Percentiles rank a stretch among this genome's conserved stretches.
phyloP scores from a whole-genome alignment of 805 yeast genomes.

The Sugiyamaella qingdaonensis region DNA sequence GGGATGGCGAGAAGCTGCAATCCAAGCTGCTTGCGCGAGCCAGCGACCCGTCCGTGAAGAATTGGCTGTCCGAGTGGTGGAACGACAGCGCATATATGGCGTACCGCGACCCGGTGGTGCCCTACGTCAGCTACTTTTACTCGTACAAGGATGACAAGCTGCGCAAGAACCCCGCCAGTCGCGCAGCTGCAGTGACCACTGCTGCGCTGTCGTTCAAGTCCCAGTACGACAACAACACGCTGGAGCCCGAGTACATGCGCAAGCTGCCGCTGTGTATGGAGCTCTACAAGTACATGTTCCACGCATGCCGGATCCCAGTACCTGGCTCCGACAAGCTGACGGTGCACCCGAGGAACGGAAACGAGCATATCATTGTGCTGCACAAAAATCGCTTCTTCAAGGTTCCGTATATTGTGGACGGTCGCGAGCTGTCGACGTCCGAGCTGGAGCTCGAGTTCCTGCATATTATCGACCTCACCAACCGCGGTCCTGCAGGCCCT shows the following conservation, averaged over 20 bases:
- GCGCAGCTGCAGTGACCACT: slow-evolving; percentile 71
- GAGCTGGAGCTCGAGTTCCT: slow-evolving; percentile 51
- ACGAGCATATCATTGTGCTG: slow-evolving; percentile 68
- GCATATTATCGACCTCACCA: slow-evolving; percentile 44
- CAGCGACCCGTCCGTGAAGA: slow-evolving; percentile 51
- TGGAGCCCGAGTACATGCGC: slow-evolving; percentile 75
- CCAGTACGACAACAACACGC: slow-evolving; percentile 60
- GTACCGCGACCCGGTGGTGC: slow-evolving; percentile 91
- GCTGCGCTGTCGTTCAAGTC: slow-evolving; percentile 66
- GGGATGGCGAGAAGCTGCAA: slow-evolving; percentile 67
- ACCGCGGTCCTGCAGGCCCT: slow-evolving; percentile 39
- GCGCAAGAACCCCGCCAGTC: slow-evolving; percentile 38
- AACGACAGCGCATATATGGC: slow-evolving; percentile 88
- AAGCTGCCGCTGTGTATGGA: slow-evolving; percentile 92
- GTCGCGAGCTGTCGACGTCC: slow-evolving; percentile 35
- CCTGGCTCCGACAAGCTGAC: slow-evolving; percentile 47
- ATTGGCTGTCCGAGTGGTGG: slow-evolving; percentile 93
- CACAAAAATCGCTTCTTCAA: slow-evolving; percentile 79
- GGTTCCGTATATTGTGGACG: slow-evolving; percentile 41
- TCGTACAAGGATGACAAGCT: slow-evolving; percentile 63
- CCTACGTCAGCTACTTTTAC: slow-evolving; percentile 88
- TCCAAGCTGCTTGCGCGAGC: slow-evolving; percentile 57
- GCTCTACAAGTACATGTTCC: slow-evolving; percentile 85
- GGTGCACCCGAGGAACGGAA: slow-evolving; percentile 35
- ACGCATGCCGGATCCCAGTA: slow-evolving; percentile 62